Evolutionary conservation across 108 stramenopile genomes (phyloP).

Genomic region (Schizochytrium sp.): DNA sequence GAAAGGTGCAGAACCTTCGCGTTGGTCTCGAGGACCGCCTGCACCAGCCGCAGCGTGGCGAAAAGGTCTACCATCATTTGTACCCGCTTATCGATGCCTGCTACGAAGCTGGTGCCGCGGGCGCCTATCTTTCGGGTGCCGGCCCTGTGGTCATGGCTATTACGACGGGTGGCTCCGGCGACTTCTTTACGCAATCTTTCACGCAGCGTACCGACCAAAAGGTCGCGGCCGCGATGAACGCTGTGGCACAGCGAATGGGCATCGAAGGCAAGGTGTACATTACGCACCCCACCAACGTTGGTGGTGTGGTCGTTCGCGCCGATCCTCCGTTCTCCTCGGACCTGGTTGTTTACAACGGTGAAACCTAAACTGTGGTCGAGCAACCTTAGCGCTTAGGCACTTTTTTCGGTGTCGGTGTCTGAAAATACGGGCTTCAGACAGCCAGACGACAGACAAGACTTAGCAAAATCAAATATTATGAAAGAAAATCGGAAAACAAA

Average conservation of each 20-base stretch:
- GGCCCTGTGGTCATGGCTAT: constrained; percentile 96
- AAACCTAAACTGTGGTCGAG: background rate
- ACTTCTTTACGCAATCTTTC: constrained; percentile 91
- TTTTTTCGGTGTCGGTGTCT: too few relatives aligned
- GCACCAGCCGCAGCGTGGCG: constrained; percentile 92
- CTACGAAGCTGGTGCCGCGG: constrained; percentile 79
- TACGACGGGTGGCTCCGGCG: constrained; percentile 86
- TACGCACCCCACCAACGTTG: constrained; percentile 37
- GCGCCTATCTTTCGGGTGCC: constrained; percentile 83
- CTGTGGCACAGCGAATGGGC: constrained; percentile 53
- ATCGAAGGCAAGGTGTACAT: constrained; percentile 47
- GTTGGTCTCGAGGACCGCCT: constrained; percentile 81
- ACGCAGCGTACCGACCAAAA: constrained; percentile 82
- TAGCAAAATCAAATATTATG: too few relatives aligned
- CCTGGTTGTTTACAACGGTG: background rate
- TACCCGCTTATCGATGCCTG: constrained; percentile 88
- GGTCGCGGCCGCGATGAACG: constrained; percentile 89
- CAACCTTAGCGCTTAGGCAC: too few relatives aligned
- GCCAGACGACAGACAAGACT: too few relatives aligned
- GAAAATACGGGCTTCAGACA: too few relatives aligned
- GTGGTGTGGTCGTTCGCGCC: constrained; percentile 36
- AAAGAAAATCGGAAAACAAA: too few relatives aligned
- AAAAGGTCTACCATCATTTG: constrained; percentile 78
- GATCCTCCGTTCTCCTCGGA: constrained; percentile 24
- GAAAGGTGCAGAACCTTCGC: constrained; percentile 80